Evolutionary conservation across 106 monocot genomes (phyloP), one percentile per base, ranked within the genome.

Genomic region (Apostasia shenzhenica): DNA sequence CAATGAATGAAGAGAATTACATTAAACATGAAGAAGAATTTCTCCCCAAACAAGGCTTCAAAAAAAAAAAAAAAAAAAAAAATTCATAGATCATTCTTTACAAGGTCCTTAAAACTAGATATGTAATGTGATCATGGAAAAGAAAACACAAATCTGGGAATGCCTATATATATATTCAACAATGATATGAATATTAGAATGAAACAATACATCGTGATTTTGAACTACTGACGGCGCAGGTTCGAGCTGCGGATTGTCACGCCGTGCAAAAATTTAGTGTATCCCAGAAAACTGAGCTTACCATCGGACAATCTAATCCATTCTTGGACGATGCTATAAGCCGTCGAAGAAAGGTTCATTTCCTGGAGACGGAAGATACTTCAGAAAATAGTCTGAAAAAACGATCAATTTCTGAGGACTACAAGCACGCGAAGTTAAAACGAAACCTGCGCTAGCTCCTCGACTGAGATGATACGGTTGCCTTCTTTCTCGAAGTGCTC

Each of bases 231-330:
- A 41, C 78, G 82, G 70, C 92, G 87, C 50, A 76, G 67, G 65
- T 82, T 82, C 14, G 87, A 76, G 70, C 75, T 80, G 1, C 97
- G 78, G 48, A 89, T 72, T 8, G 89, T 92, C 58, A 92, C 92
- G 14, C 97, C 97, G 47, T 92, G 92, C 75, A 99, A 99, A 70
- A 87, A 99, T 83, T 92, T 99, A 59, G 91, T 92, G 78, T 83
- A 99, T 37, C 92, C 97, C 46, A 89, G 80, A 70, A 92, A 87
- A 63, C 81, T 92, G 49, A 99, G 85, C 72, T 87, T 99, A 38
- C 97, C 79, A 67, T 99, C 97, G 1, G 81, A 76, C 39, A 45
- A 67, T 73, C 97, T 85, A 70, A 99, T 87, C 97, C 97, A 99
- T n/a, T 87, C 92, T 50, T 83, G 82, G 39, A 99, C 67, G 14